Evolutionary conservation across 129 eudicot genomes (phyloP), one percentile per base, ranked within the genome.

Genomic region (Glebionis coronaria): DNA sequence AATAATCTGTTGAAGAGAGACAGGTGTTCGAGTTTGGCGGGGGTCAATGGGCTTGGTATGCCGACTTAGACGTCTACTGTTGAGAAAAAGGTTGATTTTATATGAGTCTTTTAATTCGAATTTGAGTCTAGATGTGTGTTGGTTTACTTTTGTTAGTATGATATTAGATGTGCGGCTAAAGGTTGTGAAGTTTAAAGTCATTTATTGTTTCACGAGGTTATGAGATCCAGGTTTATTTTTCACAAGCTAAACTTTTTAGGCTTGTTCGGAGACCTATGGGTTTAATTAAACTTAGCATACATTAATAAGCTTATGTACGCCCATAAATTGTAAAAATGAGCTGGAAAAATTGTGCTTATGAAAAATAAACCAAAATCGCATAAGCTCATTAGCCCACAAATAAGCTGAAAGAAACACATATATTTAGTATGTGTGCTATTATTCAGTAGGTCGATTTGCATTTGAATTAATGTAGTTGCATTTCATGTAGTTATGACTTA

Each of bases 1-100:
- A 95, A 90, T 82, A 90, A 78, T 61, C 76, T 90, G 65, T 68
- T 72, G 52, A 89, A 89, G 80, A 89, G 80, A 87, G 93, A 12
- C 85, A 86, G 57, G 83, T 80, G 20, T 65, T 78, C 82, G 49
- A 51, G 73, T 4, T 83, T 76, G 47, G 87, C 75, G 23, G 64
- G 76, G 63, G 45, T 64, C 49, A 35, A 35, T 35, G n/a, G 67
- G 56, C n/a, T 28, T 8, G 73, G 72, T 57, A 64, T 63, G 31
- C 19, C 83, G 12, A 70, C 64, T 56, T 74, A 52, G 45, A 23
- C 62, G 16, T 56, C 85, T 12, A 75, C 70, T 55, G 60, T 67
- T 18, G 87, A 83, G 42, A 83, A 83, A 73, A 83, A 84, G 87
- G 95, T 87, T 62, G 14, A 27, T 12, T 12, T 14, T 69, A 10